A percentile compares a stretch with the other conserved stretches of the same genome.
Evolutionary conservation across 129 eudicot genomes (phyloP).

Genomic region (Chrysanthemum makinoi): DNA sequence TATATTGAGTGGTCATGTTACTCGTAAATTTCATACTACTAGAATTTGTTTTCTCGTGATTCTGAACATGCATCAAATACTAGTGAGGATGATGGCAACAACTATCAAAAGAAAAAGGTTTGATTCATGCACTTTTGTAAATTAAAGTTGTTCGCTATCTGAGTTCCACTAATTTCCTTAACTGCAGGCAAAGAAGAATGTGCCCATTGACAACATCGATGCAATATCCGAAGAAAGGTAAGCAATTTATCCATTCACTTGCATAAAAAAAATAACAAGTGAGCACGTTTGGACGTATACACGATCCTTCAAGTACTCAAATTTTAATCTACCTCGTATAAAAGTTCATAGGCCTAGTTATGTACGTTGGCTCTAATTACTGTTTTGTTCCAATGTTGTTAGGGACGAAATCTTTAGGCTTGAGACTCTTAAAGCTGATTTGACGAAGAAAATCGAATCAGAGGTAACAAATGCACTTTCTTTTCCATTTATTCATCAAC

Average conservation of each 20-base stretch:
- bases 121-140: conserved; percentile 19
- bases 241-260: conserved; percentile 26
- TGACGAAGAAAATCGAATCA: conserved; percentile 15
- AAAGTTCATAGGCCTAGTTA: too few relatives aligned
- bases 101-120: conserved; percentile 43
- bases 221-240: conserved; percentile 64
- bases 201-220: conserved; percentile 66
- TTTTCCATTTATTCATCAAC: too few relatives aligned
- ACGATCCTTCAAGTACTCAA: not conserved
- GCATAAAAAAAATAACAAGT: not conserved
- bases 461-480: too few relatives aligned
- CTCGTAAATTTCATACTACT: too few relatives aligned
- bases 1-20: too few relatives aligned
- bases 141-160: too few relatives aligned
- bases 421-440: conserved; percentile 50
- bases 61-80: conserved; percentile 49
- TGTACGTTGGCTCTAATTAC: not conserved
- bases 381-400: conserved; percentile 16
- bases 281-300: too few relatives aligned
- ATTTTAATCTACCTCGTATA: conserved; percentile 4
- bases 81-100: conserved; percentile 38
- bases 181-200: conserved; percentile 72
- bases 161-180: conserved; percentile 13
- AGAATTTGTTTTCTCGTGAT: conserved; percentile 26
- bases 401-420: conserved; percentile 81